Base-by-base conservation (phyloP, 148 eudicot genomes). In the Talinum fruticosum region DNA sequence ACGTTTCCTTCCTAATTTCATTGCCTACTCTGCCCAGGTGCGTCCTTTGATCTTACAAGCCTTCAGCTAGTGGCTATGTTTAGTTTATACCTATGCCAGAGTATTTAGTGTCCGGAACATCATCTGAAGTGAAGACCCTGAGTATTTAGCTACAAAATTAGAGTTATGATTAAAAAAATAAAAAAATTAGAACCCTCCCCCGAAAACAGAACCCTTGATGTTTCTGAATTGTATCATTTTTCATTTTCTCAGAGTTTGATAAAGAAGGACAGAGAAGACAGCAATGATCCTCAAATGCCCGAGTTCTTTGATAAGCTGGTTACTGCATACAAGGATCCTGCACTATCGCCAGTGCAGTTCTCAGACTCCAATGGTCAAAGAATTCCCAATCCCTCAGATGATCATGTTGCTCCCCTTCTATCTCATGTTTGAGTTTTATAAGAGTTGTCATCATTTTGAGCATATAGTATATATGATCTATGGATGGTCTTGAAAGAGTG, bases 1-100 rank as follows among this genome's bases (percentile, higher is more conserved):
- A 66, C 89, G 97, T 33, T 92, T 90, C 82, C 87, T 84, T 51
- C 97, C 97, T 23, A 89, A 86, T 72, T 92, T 92, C 67, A 41
- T 34, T 33, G 86, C 85, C 47, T 87, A 81, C 77, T 83, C 97
- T 36, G 86, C 89, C 10, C 87, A 90, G 97, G 97, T 92, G 90
- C 71, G 82, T 67, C 14, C 32, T 62, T 8, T n/a, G 8, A 32
- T 66, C 51, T 53, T 72, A 4, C 49, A 19, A 45, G 65, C 23
- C 32, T 35, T 34, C 33, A 73, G n/a, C 26, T 24, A 19, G 4
- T 15, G 6, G 10, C 18, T 64, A 34, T 49, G 35, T 51, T 69
- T 10, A 41, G 49, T 13, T 76, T 14, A 41, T 41, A 14, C 47
- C 0, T 41, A 41, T 41, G 47, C 47, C 47, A 41, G 5, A 41